These are phyloP conservation scores for Dactylonectria estremocensis DNA, from an alignment of 2,329 filamentous ascomycete species.

Conservation along the genomic window DNA sequence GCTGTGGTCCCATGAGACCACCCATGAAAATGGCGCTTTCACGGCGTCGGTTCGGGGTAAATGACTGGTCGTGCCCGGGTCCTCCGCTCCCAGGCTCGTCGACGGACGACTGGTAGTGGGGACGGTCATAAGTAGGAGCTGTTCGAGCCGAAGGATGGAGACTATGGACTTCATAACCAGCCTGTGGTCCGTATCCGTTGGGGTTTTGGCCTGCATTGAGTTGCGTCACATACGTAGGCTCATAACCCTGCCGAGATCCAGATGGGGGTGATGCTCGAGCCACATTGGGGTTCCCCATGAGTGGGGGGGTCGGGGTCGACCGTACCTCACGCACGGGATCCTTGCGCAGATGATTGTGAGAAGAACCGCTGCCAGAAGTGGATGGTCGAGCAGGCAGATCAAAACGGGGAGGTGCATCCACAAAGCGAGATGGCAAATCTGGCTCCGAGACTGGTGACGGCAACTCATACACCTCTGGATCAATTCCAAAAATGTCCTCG, in stretches of 20 bases:
- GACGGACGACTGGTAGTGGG: conserved; percentile 50
- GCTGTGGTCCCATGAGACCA: conserved; percentile 62
- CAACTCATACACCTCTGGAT: conserved; percentile 75
- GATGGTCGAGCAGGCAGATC: conserved; percentile 63
- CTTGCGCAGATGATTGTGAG: conserved; percentile 63
- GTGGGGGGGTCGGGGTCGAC: conserved; percentile 67
- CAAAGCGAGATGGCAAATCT: conserved; percentile 51
- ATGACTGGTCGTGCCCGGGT: conserved; percentile 57
- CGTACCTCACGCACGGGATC: conserved; percentile 51
- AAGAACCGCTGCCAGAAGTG: conserved; percentile 66
- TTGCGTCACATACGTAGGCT: conserved; percentile 60
- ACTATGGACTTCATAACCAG: conserved; percentile 43
- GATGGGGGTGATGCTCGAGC: conserved; percentile 62
- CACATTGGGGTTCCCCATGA: conserved; percentile 52
- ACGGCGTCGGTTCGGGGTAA: conserved; percentile 66
- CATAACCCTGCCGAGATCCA: conserved; percentile 56
- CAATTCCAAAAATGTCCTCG: conserved; percentile 84
- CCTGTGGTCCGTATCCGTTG: conserved; percentile 51
- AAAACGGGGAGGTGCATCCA: conserved; percentile 50
- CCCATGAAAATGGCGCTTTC: conserved; percentile 74
- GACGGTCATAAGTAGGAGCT: conserved; percentile 57
- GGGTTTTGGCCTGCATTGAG: conserved; percentile 51
- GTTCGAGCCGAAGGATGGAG: conserved; percentile 39
- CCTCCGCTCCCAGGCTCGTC: conserved; percentile 45
- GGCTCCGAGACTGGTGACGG: conserved; percentile 61